Conservation (phyloP, 306 rosid species). For the Pyrus pyrifolia region DNA sequence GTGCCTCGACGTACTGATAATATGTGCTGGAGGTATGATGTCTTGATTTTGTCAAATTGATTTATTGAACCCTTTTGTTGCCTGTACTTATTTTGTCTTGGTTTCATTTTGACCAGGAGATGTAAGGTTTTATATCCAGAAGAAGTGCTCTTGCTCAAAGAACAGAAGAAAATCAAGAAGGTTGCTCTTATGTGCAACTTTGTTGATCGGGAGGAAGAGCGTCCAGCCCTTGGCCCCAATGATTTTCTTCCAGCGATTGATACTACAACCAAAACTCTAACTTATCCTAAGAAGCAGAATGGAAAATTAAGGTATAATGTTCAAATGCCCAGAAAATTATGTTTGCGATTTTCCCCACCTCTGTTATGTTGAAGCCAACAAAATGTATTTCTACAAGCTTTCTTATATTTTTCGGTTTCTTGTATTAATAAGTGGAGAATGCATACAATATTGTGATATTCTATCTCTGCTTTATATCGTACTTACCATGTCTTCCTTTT, state of each 20-base stretch:
- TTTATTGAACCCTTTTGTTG: background rate
- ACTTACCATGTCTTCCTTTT: slow-evolving; percentile 7
- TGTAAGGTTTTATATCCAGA: slow-evolving; percentile 69
- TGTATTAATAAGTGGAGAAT: background rate
- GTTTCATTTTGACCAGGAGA: slow-evolving; percentile 53
- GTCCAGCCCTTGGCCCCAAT: slow-evolving; percentile 57
- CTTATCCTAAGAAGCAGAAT: slow-evolving; percentile 24
- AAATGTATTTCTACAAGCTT: background rate
- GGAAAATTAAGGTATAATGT: slow-evolving; percentile 39
- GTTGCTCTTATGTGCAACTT: slow-evolving; percentile 58
- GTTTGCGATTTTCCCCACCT: background rate
- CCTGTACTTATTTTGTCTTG: background rate
- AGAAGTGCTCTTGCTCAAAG: slow-evolving; percentile 59
- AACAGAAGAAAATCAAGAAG: slow-evolving; percentile 56
- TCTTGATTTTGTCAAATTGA: slow-evolving; percentile 1
- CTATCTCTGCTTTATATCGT: slow-evolving; percentile 14
- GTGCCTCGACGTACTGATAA: slow-evolving; percentile 83
- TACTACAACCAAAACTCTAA: slow-evolving; percentile 17
- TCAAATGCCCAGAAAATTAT: background rate
- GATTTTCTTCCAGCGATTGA: slow-evolving; percentile 54
- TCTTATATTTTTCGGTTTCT: background rate
- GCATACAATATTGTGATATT: background rate
- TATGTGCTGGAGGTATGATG: slow-evolving; percentile 79
- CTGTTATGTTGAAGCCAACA: background rate
- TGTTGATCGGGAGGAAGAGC: slow-evolving; percentile 84